These are phyloP conservation scores for Russula sp. DNA, from an alignment of 768 basidiomycete species.

Conservation along the genomic window DNA sequence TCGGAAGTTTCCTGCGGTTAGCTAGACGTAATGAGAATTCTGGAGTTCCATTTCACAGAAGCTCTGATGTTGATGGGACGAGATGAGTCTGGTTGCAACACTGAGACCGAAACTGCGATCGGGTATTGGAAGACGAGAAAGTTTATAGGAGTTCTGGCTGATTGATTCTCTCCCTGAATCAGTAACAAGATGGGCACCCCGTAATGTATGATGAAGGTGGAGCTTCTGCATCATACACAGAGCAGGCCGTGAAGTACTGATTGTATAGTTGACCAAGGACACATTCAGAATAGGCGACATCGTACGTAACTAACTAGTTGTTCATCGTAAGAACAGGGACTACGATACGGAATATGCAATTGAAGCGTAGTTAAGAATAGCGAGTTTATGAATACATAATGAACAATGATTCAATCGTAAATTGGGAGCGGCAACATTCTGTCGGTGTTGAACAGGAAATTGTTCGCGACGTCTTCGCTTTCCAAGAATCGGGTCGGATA, in stretches of 20 bases:
- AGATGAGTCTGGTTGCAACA: neutral
- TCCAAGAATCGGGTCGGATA: conserved; percentile 87
- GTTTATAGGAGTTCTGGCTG: too few species aligned
- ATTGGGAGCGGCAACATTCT: conserved; percentile 73
- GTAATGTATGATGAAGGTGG: too few species aligned
- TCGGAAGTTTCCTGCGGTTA: neutral
- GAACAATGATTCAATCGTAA: conserved; percentile 47
- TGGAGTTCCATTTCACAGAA: neutral
- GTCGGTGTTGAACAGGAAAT: conserved; percentile 91
- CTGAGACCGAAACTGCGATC: neutral
- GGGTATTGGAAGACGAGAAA: neutral
- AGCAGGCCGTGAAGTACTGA: too few species aligned
- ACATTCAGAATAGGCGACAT: neutral
- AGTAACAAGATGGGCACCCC: neutral
- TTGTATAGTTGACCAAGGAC: too few species aligned
- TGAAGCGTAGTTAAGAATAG: too few species aligned
- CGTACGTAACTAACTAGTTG: neutral
- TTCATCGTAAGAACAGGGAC: neutral
- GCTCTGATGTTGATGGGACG: neutral
- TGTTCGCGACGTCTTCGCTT: conserved; percentile 87
- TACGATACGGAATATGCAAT: neutral
- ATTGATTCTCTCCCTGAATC: neutral
- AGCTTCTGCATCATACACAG: too few species aligned
- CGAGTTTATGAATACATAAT: neutral
- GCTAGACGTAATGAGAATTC: neutral